Evolutionary conservation across 2,329 filamentous ascomycete genomes (phyloP), one percentile per base, ranked within the genome.

Genomic region (Xylaria sp.): DNA sequence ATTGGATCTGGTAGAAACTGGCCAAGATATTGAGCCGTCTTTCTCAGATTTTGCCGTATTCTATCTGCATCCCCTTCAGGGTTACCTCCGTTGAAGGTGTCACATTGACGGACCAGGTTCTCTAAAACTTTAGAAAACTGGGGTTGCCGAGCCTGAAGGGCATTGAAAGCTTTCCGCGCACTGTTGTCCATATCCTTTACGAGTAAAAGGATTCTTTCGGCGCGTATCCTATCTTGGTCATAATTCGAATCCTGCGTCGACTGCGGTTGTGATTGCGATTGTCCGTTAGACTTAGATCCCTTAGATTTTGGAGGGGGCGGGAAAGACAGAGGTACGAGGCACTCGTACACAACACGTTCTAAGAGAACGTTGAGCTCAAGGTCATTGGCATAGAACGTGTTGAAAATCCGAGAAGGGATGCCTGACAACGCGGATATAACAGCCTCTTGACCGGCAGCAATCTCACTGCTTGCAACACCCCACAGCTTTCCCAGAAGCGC

Each of bases 381-480:
- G 77, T 98, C 94, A 77, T 98, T 98, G 69, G 93, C 92, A 79
- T 97, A 99, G 76, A 92, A 94, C 0, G 92, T 91, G 76, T 94
- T 93, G 70, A 98, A 89, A 53, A 99, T 93, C 70, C 90, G 91
- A 0, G 92, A 92, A 2, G 96, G 95, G 47, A 97, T 93, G 27
- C 91, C 91, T 6, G 91, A 91, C 13, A 99, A 84, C n/a, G 95
- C 87, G 10, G 88, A 84, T 13, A 87, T 87, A 23, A 97, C 91
- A 21, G 86, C 84, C 73, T 97, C 93, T 74, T 95, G 92, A 16
- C 93, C 93, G 61, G 91, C 89, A 27, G 93, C 90, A 74, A 99
- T 92, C 75, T 97, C 94, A 21, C 93, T 93, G 21, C 91, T 89
- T 13, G 93, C 95, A 21, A 97, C 94, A n/a, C 93, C 94, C 96